Conservation (phyloP, 164 flowering plant species). For the Chloranthus sessilifolius region DNA sequence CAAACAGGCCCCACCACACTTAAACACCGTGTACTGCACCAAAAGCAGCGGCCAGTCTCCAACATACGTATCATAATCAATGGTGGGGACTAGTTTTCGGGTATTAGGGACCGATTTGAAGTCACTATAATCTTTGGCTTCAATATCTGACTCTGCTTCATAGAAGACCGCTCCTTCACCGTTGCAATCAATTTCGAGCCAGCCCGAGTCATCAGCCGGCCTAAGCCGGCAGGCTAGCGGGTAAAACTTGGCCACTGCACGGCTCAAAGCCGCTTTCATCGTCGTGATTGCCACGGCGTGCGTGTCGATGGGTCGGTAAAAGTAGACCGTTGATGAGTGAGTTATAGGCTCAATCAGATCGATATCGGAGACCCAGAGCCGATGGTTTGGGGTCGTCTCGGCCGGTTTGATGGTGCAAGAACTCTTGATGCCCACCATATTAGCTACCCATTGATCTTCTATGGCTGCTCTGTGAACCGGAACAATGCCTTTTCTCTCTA, state of each 20-base stretch:
- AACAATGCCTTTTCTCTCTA: too few species aligned
- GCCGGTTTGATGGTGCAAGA: slow-evolving; percentile 11
- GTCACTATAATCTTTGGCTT: background rate
- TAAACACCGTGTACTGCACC: slow-evolving; percentile 41
- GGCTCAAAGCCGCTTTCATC: background rate
- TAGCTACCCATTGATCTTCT: background rate
- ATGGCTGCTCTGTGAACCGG: too few species aligned
- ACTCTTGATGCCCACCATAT: slow-evolving; percentile 4
- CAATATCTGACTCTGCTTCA: background rate
- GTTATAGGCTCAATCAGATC: slow-evolving; percentile 11
- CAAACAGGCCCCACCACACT: slow-evolving; percentile 41
- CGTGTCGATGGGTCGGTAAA: slow-evolving; percentile 16
- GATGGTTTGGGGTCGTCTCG: slow-evolving; percentile 8
- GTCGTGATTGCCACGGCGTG: background rate
- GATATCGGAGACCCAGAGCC: slow-evolving; percentile 10
- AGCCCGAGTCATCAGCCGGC: background rate
- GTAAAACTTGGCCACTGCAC: too few species aligned
- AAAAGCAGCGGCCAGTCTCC: slow-evolving; percentile 32
- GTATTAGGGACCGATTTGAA: background rate
- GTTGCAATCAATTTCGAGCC: background rate
- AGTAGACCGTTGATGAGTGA: slow-evolving; percentile 15
- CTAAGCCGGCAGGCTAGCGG: background rate
- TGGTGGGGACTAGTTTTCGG: background rate
- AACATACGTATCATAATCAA: slow-evolving; percentile 10
- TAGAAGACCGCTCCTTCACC: background rate